These are phyloP conservation scores for Cantharellus cinnabarinus DNA, from an alignment of 768 basidiomycete species.

Conservation along the genomic window DNA sequence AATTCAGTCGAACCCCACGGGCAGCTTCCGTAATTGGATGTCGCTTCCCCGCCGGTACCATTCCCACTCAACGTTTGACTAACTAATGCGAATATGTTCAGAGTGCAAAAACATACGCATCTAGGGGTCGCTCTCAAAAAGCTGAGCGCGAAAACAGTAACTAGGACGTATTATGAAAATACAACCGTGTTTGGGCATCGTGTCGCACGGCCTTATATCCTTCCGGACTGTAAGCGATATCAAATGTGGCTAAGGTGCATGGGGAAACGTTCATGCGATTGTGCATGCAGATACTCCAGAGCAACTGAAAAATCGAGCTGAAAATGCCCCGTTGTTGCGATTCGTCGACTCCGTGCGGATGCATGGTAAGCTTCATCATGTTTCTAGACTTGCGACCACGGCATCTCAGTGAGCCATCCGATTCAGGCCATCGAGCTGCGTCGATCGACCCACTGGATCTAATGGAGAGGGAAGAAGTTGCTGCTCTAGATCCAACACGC, in stretches of 20 bases:
- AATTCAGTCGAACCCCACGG: too few species aligned
- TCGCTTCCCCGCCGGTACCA: too few species aligned
- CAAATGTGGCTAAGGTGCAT: not conserved
- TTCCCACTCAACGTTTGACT: too few species aligned
- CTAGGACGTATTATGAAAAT: not conserved
- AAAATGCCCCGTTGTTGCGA: constrained; percentile 61
- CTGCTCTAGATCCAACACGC: constrained; percentile 51
- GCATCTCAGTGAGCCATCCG: constrained; percentile 25
- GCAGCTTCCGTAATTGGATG: too few species aligned
- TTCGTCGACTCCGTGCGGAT: constrained; percentile 73
- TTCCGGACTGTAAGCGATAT: not conserved
- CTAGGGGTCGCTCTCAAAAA: too few species aligned
- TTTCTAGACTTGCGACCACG: constrained; percentile 12
- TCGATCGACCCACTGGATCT: constrained; percentile 75
- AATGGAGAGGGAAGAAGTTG: constrained; percentile 62
- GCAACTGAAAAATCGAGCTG: constrained; percentile 45
- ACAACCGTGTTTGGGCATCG: not conserved
- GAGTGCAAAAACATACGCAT: too few species aligned
- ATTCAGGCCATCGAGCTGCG: constrained; percentile 43
- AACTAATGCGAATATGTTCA: too few species aligned
- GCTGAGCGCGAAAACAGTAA: too few species aligned
- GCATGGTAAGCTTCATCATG: constrained; percentile 11
- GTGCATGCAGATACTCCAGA: constrained; percentile 31
- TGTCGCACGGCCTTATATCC: not conserved
- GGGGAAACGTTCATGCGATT: not conserved